A percentile compares a stretch with the other conserved stretches of the same genome.
Conservation (phyloP, 2,329 filamentous ascomycete species). For the Calonectria honghensis region DNA sequence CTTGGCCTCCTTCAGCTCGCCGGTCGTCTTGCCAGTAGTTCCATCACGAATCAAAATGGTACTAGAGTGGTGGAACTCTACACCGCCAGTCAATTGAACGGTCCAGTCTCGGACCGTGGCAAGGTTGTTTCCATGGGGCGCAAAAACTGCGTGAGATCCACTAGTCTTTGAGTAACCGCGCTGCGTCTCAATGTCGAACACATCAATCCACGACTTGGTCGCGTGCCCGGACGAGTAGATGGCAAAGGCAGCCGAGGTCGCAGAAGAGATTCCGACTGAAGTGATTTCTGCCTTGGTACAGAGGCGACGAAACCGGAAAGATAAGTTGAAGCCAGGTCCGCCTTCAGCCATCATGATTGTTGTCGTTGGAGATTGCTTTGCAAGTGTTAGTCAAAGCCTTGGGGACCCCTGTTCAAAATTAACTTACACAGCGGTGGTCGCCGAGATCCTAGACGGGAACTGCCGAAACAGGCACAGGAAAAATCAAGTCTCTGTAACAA, state of each 20-base stretch:
- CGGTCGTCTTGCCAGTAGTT: conserved; percentile 55
- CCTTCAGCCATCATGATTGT: not conserved
- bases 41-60: conserved; percentile 58
- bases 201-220: conserved; percentile 61
- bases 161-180: conserved; percentile 56
- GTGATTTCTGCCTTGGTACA: conserved; percentile 58
- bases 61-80: conserved; percentile 57
- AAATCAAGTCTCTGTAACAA: not conserved
- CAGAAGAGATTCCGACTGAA: conserved; percentile 57
- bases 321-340: conserved; percentile 47
- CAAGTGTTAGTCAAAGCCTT: conserved; percentile 36
- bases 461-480: not conserved
- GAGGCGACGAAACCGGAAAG: conserved; percentile 54
- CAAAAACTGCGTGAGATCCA: conserved; percentile 58
- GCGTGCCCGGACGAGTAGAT: conserved; percentile 56
- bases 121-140: conserved; percentile 46
- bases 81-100: conserved; percentile 55
- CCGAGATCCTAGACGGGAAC: conserved; percentile 12
- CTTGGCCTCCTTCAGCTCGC: conserved; percentile 57
- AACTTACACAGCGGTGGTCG: conserved; percentile 47
- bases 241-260: conserved; percentile 55
- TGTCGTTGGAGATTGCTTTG: conserved; percentile 43
- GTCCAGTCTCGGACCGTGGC: conserved; percentile 59
- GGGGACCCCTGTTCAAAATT: not conserved
- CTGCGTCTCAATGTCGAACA: conserved; percentile 56